These are phyloP conservation scores for Schizochytrium sp. DNA, from an alignment of 108 stramenopile species.

Conservation along the genomic window DNA sequence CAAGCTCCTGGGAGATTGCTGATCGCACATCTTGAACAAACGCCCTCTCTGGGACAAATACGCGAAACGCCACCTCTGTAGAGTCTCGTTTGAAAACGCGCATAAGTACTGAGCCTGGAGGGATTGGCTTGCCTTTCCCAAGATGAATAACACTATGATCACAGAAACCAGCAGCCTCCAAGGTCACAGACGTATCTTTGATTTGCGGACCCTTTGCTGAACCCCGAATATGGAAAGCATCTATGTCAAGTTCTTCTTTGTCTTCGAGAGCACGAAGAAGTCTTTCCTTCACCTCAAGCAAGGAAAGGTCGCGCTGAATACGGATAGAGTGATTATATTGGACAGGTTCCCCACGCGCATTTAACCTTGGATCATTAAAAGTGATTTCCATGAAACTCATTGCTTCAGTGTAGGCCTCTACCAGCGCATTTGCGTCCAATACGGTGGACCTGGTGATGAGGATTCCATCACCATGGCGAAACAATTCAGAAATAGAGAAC, in stretches of 20 bases:
- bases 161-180: conserved; percentile 6
- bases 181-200: neutral
- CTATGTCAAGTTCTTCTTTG: neutral
- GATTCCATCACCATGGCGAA: neutral
- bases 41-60: neutral
- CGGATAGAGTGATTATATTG: neutral
- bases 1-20: neutral
- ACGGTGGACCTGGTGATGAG: neutral
- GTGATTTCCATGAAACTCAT: conserved; percentile 1
- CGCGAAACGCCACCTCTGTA: neutral
- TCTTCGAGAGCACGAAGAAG: neutral
- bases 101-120: neutral
- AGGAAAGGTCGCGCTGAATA: neutral
- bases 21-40: neutral
- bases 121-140: conserved; percentile 51
- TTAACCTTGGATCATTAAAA: conserved; percentile 2
- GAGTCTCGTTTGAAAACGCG: neutral
- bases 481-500: neutral
- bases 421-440: neutral
- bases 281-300: neutral
- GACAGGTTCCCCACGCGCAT: neutral
- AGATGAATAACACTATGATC: conserved; percentile 54
- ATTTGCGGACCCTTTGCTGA: conserved; percentile 21
- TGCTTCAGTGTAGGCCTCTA: neutral
- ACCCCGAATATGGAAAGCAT: neutral